Evolutionary conservation across 2,329 filamentous ascomycete genomes (phyloP).

Genomic region (Ophiosphaerella korrae): DNA sequence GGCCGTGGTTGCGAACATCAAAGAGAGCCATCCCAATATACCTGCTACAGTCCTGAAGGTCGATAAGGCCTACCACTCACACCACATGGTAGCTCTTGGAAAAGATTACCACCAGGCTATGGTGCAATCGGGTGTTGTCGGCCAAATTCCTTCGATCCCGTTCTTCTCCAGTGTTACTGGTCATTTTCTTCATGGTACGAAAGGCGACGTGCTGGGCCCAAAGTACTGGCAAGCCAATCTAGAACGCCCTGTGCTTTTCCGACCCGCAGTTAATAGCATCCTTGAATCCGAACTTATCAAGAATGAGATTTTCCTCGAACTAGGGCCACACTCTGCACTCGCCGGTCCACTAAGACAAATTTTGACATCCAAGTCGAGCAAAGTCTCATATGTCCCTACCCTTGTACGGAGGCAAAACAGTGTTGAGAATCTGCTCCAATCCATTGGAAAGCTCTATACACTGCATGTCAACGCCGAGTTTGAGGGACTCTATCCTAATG

Average conservation of each 20-base stretch:
- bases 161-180: slow-evolving; percentile 18
- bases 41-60: slow-evolving; percentile 20
- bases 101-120: slow-evolving; percentile 7
- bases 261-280: background rate
- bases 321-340: slow-evolving; percentile 20
- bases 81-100: slow-evolving; percentile 25
- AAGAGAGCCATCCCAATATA: slow-evolving; percentile 29
- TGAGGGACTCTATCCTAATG: background rate
- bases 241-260: slow-evolving; percentile 14
- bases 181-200: background rate
- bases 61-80: slow-evolving; percentile 37
- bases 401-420: slow-evolving; percentile 4
- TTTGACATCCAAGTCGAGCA: background rate
- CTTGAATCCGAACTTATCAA: background rate
- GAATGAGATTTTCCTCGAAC: slow-evolving; percentile 13
- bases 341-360: slow-evolving; percentile 18
- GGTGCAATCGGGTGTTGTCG: background rate
- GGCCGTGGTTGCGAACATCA: slow-evolving; percentile 5
- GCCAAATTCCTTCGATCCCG: background rate
- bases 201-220: slow-evolving; percentile 1
- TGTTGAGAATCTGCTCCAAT: background rate
- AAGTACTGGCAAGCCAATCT: slow-evolving; percentile 25
- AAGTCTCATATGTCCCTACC: slow-evolving; percentile 7
- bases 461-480: background rate
- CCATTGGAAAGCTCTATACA: background rate